A percentile compares a stretch with the other conserved stretches of the same genome.
These are phyloP conservation scores for Candida ipomoeae DNA, from an alignment of 805 yeast species.

Conservation along the genomic window DNA sequence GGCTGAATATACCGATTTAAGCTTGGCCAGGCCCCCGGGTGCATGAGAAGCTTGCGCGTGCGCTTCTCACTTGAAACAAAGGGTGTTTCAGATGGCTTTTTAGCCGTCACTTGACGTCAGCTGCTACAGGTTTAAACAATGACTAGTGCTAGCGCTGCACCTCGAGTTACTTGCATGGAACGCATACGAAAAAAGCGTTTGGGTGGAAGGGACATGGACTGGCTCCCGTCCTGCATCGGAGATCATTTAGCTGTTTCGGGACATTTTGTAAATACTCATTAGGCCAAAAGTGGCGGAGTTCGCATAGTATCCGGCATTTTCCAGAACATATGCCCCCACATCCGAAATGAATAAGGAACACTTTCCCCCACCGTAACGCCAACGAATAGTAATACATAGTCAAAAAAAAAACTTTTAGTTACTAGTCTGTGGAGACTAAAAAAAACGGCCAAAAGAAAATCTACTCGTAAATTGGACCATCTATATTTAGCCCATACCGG, in stretches of 20 bases:
- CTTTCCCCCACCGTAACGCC: no score
- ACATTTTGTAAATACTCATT: constrained; percentile 1
- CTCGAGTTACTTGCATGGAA: not conserved
- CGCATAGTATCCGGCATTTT: not conserved
- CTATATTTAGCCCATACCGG: not conserved
- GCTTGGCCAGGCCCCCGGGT: not conserved
- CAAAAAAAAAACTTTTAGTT: no score
- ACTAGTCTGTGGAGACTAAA: no score
- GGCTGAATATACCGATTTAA: not conserved
- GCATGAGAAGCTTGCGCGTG: not conserved
- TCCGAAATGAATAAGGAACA: no score
- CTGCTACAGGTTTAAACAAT: not conserved
- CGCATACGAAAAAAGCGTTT: not conserved
- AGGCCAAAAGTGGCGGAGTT: constrained; percentile 3
- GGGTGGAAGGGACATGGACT: not conserved
- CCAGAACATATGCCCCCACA: constrained; percentile 1
- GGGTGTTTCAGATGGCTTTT: no score
- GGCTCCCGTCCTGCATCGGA: not conserved
- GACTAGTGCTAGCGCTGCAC: not conserved
- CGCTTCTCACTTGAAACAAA: not conserved
- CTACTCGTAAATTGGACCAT: not conserved
- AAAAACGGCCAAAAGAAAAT: no score
- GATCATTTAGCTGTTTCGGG: constrained; percentile 3
- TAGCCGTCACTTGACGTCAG: not conserved
- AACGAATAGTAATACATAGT: no score